Percentiles rank a stretch among this genome's conserved stretches.
These are phyloP conservation scores for Kazachstania taianensis DNA, from an alignment of 805 yeast genomes.

Conservation along the genomic window DNA sequence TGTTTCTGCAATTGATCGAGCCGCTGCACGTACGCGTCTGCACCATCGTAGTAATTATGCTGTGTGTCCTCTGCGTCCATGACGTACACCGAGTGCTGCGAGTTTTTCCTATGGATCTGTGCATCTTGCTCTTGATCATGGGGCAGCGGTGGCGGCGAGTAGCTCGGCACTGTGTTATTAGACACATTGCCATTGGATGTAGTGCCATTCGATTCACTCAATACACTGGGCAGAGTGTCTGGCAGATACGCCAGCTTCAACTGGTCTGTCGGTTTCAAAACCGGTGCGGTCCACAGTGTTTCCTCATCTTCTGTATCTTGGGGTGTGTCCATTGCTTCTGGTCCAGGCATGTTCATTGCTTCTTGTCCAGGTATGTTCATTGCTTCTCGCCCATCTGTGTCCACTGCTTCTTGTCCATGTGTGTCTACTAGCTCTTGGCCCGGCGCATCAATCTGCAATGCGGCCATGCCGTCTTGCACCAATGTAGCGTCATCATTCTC, in stretches of 20 bases:
- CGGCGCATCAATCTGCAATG: no score
- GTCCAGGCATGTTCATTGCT: no score
- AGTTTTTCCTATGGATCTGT: constrained; percentile 29
- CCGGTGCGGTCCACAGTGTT: constrained; percentile 36
- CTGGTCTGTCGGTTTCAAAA: constrained; percentile 32
- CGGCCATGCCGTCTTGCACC: no score
- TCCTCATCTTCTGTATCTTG: no score
- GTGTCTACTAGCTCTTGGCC: no score
- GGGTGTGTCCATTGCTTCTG: no score
- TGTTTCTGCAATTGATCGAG: constrained; percentile 34
- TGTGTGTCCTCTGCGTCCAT: constrained; percentile 15
- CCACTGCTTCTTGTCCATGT: no score
- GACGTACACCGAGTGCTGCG: constrained; percentile 34
- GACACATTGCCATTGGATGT: no score
- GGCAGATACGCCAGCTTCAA: constrained; percentile 24
- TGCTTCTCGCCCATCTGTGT: no score
- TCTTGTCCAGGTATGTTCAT: no score
- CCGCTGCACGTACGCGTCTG: constrained; percentile 14
- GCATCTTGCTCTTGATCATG: not conserved
- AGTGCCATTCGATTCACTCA: no score
- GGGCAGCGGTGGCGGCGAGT: constrained; percentile 3
- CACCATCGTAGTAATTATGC: constrained; percentile 10
- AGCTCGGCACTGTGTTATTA: not conserved
- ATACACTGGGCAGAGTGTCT: not conserved
- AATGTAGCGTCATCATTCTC: no score